These are phyloP conservation scores for Allomyces arbusculus DNA, from an alignment of 192 early-diverging fungal genomes.

Conservation along the genomic window DNA sequence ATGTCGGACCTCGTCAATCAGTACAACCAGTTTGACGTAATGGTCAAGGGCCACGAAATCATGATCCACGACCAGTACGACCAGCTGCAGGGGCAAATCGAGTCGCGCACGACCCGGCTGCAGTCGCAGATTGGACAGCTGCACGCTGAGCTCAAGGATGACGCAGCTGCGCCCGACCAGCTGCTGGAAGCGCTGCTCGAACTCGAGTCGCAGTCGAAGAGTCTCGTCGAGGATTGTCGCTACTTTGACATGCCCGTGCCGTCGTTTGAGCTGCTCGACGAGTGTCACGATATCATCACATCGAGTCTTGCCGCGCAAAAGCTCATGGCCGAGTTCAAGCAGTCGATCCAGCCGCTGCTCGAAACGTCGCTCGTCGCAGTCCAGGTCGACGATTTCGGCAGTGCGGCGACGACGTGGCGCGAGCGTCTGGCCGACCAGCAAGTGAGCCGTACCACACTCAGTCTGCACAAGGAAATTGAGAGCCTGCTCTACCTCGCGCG, in stretches of 20 bases:
- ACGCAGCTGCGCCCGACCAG: conserved; percentile 56
- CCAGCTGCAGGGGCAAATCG: neutral
- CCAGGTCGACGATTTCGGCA: conserved; percentile 7
- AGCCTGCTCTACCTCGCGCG: neutral
- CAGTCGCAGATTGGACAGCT: conserved; percentile 58
- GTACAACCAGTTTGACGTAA: conserved; percentile 77
- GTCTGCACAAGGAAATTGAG: neutral
- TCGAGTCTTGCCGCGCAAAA: conserved; percentile 66
- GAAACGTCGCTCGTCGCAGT: conserved; percentile 1
- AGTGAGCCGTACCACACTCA: neutral
- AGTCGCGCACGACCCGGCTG: neutral
- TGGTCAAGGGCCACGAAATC: conserved; percentile 78
- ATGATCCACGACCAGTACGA: conserved; percentile 88
- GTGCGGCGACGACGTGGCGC: neutral
- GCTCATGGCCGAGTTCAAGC: conserved; percentile 61
- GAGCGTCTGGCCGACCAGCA: neutral
- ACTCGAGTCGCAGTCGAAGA: neutral
- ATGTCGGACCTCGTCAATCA: conserved; percentile 49
- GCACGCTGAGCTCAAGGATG: conserved; percentile 46
- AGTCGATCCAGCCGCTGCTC: conserved; percentile 45
- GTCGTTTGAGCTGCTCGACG: conserved; percentile 70
- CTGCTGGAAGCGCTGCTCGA: conserved; percentile 21
- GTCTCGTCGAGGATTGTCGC: conserved; percentile 52
- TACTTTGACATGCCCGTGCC: conserved; percentile 88
- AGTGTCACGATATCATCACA: conserved; percentile 75